phyloP scores from a whole-genome alignment of 208 protist species.

The Leishmania guyanensis region DNA sequence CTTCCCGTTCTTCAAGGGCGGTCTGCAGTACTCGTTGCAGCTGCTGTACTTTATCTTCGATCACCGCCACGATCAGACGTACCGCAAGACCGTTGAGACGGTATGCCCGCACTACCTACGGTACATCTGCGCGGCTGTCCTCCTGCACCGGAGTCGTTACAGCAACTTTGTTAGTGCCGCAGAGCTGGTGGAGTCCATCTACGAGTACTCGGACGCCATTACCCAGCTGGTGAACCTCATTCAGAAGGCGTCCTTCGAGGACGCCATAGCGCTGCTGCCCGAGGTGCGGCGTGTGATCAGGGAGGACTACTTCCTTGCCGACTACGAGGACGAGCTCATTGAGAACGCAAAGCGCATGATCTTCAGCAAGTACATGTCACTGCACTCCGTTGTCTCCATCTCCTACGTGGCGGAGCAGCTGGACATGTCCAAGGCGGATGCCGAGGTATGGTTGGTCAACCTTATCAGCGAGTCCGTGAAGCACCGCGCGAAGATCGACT shows the following conservation, averaged over 20 bases:
- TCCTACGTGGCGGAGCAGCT: constrained; percentile 82
- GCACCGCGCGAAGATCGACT: constrained; percentile 92
- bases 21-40: constrained; percentile 74
- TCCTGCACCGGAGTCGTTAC: constrained; percentile 80
- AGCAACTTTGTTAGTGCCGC: constrained; percentile 70
- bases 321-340: constrained; percentile 73
- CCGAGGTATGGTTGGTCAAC: constrained; percentile 91
- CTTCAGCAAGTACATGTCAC: constrained; percentile 86
- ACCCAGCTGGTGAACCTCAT: constrained; percentile 81
- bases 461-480: constrained; percentile 88
- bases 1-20: constrained; percentile 93
- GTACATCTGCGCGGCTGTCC: constrained; percentile 87
- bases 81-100: constrained; percentile 85
- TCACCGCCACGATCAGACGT: constrained; percentile 62
- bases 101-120: constrained; percentile 91
- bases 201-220: constrained; percentile 90
- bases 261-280: constrained; percentile 76
- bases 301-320: constrained; percentile 85
- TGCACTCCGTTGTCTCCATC: constrained; percentile 88
- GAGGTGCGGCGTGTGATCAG: constrained; percentile 61
- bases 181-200: constrained; percentile 65
- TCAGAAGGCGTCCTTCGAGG: constrained; percentile 73
- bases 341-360: constrained; percentile 82
- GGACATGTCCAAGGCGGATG: constrained; percentile 65
- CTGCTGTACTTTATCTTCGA: constrained; percentile 88